A percentile compares a stretch with the other conserved stretches of the same genome.
These are phyloP conservation scores for Anthoceros angustus DNA, from an alignment of 225 moss, liverwort and hornwort genomes.

Conservation along the genomic window DNA sequence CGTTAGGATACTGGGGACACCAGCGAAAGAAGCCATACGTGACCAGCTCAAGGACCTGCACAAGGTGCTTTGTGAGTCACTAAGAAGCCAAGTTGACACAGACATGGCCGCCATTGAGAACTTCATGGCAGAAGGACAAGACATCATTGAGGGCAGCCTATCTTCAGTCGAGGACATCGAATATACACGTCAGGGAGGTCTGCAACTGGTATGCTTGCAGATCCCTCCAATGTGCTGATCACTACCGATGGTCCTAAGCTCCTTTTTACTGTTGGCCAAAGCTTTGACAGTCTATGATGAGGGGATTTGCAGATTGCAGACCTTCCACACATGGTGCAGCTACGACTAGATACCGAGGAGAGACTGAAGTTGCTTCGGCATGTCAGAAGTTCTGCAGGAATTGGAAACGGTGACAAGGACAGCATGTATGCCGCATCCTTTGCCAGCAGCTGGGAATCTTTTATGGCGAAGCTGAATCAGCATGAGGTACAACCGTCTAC, in stretches of 20 bases:
- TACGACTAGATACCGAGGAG: conserved; percentile 13
- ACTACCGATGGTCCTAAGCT: not conserved
- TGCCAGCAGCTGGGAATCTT: conserved; percentile 15
- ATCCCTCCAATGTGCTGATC: not conserved
- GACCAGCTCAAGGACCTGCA: conserved; percentile 19
- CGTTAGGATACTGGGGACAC: conserved; percentile 12
- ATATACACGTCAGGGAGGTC: conserved; percentile 11
- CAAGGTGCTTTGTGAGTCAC: conserved; percentile 15
- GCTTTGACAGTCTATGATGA: too few relatives aligned
- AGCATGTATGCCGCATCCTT: not conserved
- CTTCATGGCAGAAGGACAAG: conserved; percentile 13
- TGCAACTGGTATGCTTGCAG: conserved; percentile 10
- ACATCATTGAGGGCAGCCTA: conserved; percentile 11
- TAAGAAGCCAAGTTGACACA: conserved; percentile 8
- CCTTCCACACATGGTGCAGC: conserved; percentile 12
- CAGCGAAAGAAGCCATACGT: conserved; percentile 16
- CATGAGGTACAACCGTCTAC: conserved; percentile 12
- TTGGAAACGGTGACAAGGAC: conserved; percentile 5
- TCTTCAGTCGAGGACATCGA: conserved; percentile 18
- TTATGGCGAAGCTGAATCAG: conserved; percentile 16
- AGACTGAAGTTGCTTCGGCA: conserved; percentile 15
- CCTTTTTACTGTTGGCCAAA: not conserved
- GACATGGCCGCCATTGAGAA: conserved; percentile 11
- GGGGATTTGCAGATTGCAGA: conserved; percentile 13
- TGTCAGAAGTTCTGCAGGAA: conserved; percentile 6